A percentile compares a stretch with the other conserved stretches of the same genome.
These are phyloP conservation scores for Claviceps monticola DNA, from an alignment of 2,329 filamentous ascomycete genomes.

Conservation along the genomic window DNA sequence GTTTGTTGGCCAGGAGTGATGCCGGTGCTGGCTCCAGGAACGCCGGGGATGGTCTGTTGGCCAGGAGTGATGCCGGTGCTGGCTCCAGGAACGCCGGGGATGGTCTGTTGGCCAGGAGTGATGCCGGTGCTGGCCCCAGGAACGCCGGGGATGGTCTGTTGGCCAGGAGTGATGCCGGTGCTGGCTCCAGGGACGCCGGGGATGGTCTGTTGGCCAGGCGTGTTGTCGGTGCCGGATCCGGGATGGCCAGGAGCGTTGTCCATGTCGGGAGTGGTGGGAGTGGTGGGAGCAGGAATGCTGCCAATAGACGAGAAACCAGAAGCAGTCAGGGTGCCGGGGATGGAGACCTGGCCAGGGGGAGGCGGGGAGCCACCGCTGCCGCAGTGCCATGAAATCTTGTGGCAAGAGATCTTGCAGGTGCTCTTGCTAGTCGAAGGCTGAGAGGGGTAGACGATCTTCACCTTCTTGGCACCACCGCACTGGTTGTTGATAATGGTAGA, in stretches of 20 bases:
- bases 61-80: too few relatives aligned
- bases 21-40: neutral
- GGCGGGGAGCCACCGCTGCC: slow-evolving; percentile 13
- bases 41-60: too few relatives aligned
- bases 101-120: too few relatives aligned
- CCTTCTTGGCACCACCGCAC: slow-evolving; percentile 80
- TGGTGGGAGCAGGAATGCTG: neutral
- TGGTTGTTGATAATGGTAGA: slow-evolving; percentile 67
- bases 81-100: too few relatives aligned
- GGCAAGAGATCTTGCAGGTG: slow-evolving; percentile 45
- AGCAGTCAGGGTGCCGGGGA: neutral
- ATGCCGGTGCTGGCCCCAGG: neutral
- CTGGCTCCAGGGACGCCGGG: too few relatives aligned
- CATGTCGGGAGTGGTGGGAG: slow-evolving; percentile 3
- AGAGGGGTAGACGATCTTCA: slow-evolving; percentile 54
- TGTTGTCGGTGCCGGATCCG: too few relatives aligned
- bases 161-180: too few relatives aligned
- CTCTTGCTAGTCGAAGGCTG: slow-evolving; percentile 39
- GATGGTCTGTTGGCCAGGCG: too few relatives aligned
- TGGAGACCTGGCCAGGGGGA: neutral
- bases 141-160: too few relatives aligned
- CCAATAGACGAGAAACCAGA: neutral
- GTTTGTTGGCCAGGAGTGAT: too few relatives aligned
- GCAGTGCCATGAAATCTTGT: slow-evolving; percentile 50
- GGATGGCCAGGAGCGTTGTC: too few relatives aligned